Evolutionary conservation across 306 rosid species (phyloP).

Genomic region (Aeschynomene evenia): DNA sequence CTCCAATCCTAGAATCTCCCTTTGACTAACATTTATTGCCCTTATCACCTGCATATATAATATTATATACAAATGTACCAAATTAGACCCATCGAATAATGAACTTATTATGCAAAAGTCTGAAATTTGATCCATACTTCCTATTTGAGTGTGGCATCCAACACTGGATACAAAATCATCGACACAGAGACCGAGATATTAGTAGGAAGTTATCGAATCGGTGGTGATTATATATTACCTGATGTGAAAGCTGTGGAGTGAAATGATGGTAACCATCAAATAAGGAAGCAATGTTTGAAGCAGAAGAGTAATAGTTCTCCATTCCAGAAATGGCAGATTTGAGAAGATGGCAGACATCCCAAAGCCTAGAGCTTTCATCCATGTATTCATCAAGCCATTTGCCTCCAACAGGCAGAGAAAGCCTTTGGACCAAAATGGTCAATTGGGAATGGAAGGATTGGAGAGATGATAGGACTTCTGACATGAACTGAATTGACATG

Average conservation of each 20-base stretch:
- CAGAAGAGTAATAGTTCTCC: conserved; percentile 43
- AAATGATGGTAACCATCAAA: conserved; percentile 44
- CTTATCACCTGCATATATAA: conserved; percentile 48
- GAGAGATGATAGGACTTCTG: conserved; percentile 54
- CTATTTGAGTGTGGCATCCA: too few relatives aligned
- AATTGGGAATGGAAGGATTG: conserved; percentile 57
- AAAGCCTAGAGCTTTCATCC: conserved; percentile 76
- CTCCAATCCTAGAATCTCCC: conserved; percentile 51
- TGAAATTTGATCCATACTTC: not conserved
- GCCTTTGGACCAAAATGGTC: conserved; percentile 60
- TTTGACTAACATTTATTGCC: conserved; percentile 48
- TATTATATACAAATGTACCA: not conserved
- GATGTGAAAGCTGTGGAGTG: conserved; percentile 46
- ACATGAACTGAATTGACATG: conserved; percentile 66
- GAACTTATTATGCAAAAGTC: not conserved
- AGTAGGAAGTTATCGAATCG: too few relatives aligned
- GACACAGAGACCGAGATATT: too few relatives aligned
- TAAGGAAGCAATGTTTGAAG: conserved; percentile 40
- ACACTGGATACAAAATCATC: too few relatives aligned
- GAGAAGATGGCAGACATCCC: conserved; percentile 65
- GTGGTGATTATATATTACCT: too few relatives aligned
- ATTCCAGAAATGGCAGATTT: conserved; percentile 56
- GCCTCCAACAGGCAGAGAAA: conserved; percentile 64
- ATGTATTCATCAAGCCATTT: conserved; percentile 81
- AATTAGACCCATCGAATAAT: not conserved